Conservation (phyloP, 495 filamentous ascomycete species). For the Aspergillus mulundensis region DNA sequence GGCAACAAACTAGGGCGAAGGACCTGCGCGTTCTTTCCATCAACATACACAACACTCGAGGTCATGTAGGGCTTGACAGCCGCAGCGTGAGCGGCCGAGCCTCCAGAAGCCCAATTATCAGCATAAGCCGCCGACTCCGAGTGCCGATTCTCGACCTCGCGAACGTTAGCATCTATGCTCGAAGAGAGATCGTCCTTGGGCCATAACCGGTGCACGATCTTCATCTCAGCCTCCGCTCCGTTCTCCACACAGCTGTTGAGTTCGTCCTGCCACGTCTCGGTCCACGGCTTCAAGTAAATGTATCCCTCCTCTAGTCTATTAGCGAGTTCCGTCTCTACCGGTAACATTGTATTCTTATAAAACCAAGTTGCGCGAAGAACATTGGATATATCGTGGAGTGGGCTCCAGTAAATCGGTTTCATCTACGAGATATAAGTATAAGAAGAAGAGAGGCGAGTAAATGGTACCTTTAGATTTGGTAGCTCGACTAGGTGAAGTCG, state of each 20-base stretch:
- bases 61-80: slow-evolving; percentile 53
- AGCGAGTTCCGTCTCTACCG: slow-evolving; percentile 81
- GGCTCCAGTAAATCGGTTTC: slow-evolving; percentile 97
- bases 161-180: slow-evolving; percentile 2
- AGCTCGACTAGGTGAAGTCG: slow-evolving; percentile 61
- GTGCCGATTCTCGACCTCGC: slow-evolving; percentile 6
- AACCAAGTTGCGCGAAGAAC: slow-evolving; percentile 95
- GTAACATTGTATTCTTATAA: slow-evolving; percentile 89
- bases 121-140: slow-evolving; percentile 17
- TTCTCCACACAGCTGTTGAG: slow-evolving; percentile 87
- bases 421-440: slow-evolving; percentile 51
- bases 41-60: slow-evolving; percentile 78
- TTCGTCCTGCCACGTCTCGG: slow-evolving; percentile 90
- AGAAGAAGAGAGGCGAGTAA: neutral
- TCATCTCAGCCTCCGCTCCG: slow-evolving; percentile 84
- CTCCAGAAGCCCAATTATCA: slow-evolving; percentile 44
- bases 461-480: slow-evolving; percentile 44
- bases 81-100: slow-evolving; percentile 23
- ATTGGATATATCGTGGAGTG: slow-evolving; percentile 81
- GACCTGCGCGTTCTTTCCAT: slow-evolving; percentile 69
- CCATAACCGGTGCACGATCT: slow-evolving; percentile 80
- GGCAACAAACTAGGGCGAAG: slow-evolving; percentile 75
- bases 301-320: slow-evolving; percentile 92
- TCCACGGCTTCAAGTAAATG: slow-evolving; percentile 80
- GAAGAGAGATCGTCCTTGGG: slow-evolving; percentile 47